Conservation (phyloP, 257 asterid genomes). For the Nyctanthes arbortristis region DNA sequence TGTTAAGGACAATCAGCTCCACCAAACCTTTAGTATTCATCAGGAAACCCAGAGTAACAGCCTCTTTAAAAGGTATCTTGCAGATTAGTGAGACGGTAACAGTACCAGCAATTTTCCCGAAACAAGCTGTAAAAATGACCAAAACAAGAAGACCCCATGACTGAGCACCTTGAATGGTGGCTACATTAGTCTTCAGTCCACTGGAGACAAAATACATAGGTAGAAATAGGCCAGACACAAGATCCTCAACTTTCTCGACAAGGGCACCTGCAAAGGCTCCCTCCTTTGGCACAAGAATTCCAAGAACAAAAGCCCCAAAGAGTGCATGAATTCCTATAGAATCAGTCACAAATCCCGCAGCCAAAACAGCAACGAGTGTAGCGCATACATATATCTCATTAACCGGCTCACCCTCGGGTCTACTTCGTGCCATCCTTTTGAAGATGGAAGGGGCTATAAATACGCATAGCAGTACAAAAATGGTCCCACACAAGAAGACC, state of each 20-base stretch:
- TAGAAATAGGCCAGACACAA: constrained; percentile 62
- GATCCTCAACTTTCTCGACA: constrained; percentile 64
- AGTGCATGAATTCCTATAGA: constrained; percentile 68
- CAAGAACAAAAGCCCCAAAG: constrained; percentile 68
- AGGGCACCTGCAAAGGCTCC: constrained; percentile 64
- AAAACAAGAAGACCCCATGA: constrained; percentile 69
- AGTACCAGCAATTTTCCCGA: constrained; percentile 63
- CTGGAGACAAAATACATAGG: constrained; percentile 69
- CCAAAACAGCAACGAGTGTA: constrained; percentile 58
- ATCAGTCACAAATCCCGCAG: constrained; percentile 68
- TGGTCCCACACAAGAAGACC: constrained; percentile 56
- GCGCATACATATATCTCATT: constrained; percentile 64
- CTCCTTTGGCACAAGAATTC: constrained; percentile 71
- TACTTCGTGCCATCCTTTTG: constrained; percentile 53
- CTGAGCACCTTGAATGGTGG: constrained; percentile 60
- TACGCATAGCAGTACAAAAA: constrained; percentile 41
- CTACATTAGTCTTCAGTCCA: constrained; percentile 63
- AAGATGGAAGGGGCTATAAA: constrained; percentile 45
- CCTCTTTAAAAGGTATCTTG: constrained; percentile 49
- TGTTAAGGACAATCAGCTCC: constrained; percentile 66
- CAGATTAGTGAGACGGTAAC: constrained; percentile 41
- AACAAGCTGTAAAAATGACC: constrained; percentile 57
- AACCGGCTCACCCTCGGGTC: constrained; percentile 66
- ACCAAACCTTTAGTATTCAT: constrained; percentile 79
- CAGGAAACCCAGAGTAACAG: constrained; percentile 56